Evolutionary conservation across 2,329 filamentous ascomycete species (phyloP), one percentile per base, ranked within the genome.

Genomic region (Nothopassalora personata): DNA sequence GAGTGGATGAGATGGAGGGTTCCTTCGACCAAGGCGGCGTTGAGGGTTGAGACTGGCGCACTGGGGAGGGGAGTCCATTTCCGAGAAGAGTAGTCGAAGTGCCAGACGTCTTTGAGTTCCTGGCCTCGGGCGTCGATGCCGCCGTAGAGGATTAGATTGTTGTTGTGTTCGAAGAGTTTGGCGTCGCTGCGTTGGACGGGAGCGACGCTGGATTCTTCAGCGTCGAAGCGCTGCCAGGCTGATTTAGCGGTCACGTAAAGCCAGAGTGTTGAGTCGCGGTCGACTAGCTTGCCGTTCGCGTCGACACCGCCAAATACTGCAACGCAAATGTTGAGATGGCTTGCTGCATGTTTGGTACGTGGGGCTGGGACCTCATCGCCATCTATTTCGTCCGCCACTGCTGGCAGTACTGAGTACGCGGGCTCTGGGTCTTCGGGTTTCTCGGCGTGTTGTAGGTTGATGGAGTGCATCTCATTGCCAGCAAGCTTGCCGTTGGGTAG

Each of bases 361-460:
- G 73, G 58, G 8, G 57, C 36, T 5, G 76, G 76, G 1, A 77
- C 71, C 18, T 62, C 55, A 30, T 65, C 67, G 9, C 63, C 70
- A 47, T 72, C 67, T n/a, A 77, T 45, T 11, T 52, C 47, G 8
- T 69, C 70, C 11, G 74, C 64, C 13, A 77, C 54, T 2, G 76
- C 74, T n/a, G 77, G 76, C 4, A 76, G 67, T n/a, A 77, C 64
- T 6, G 72, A 70, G 56, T 78, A 78, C 27, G 77, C 75, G 54
- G 73, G 66, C 10, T 74, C 71, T 13, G 71, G 67, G 59, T 56
- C 69, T 56, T 65, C 64, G 3, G 30, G 27, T 11, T 51, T 51
- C n/a, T 64, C 57, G 18, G 70, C 68, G 66, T 70, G 57, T 28
- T 57, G 30, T 71, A 70, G 39, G 5, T 73, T 74, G 36, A 79